Conservation (phyloP, 208 protist genomes). For the Leishmania martiniquensis region DNA sequence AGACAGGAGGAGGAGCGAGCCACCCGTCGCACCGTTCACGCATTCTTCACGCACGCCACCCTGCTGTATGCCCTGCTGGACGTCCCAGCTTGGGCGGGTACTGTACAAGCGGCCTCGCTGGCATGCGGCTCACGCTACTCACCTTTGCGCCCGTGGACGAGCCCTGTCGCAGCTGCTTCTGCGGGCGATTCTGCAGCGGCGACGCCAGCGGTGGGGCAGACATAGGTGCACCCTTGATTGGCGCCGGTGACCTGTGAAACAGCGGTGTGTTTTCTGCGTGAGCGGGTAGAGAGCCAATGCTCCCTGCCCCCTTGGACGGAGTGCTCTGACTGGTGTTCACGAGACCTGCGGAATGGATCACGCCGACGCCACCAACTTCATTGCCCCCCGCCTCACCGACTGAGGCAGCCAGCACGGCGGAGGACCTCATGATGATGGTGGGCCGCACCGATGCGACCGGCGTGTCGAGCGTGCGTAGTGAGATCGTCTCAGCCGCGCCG, state of each 20-base stretch:
- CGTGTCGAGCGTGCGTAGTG: neutral
- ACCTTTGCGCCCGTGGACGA: neutral
- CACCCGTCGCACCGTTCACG: neutral
- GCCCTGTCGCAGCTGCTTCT: neutral
- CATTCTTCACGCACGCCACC: neutral
- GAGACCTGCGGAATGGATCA: neutral
- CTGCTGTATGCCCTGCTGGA: neutral
- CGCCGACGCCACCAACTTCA: neutral
- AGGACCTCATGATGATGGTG: neutral
- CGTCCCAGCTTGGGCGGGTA: neutral
- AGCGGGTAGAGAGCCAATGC: neutral
- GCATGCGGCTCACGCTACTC: neutral
- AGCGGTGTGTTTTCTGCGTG: neutral
- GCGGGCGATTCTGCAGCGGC: neutral
- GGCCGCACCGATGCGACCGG: neutral
- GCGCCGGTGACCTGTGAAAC: neutral
- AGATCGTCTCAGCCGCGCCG: too few species aligned
- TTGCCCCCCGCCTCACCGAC: neutral
- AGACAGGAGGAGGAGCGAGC: neutral
- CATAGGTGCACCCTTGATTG: neutral
- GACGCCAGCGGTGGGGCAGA: neutral
- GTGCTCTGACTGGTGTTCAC: conserved; percentile 1
- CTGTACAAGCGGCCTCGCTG: conserved; percentile 1
- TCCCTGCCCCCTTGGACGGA: neutral
- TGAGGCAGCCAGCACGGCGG: neutral